These are phyloP conservation scores for Persicaria maculosa DNA, from an alignment of 148 eudicot genomes.

Conservation along the genomic window DNA sequence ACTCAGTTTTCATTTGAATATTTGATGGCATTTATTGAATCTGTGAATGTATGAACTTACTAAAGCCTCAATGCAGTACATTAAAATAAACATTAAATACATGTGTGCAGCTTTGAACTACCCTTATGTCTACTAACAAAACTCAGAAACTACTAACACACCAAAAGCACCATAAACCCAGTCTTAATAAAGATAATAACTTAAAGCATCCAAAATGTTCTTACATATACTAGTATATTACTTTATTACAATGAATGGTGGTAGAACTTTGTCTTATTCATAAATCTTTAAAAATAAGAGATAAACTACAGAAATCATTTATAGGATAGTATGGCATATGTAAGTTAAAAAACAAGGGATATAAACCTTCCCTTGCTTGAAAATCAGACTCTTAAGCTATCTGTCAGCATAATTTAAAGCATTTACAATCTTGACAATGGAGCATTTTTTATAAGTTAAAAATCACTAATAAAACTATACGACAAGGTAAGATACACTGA, in stretches of 20 bases:
- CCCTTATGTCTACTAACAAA: neutral
- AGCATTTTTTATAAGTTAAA: neutral
- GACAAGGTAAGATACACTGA: too few relatives aligned
- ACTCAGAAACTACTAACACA: neutral
- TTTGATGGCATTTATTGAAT: too few relatives aligned
- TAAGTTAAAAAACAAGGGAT: neutral
- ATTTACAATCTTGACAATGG: neutral
- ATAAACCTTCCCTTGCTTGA: neutral
- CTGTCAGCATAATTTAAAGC: neutral
- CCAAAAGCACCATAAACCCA: neutral
- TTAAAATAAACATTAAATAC: too few relatives aligned
- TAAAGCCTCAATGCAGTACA: too few relatives aligned
- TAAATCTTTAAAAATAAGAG: neutral
- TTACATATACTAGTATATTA: neutral
- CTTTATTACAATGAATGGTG: neutral
- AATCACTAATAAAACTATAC: neutral
- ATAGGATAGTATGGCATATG: neutral
- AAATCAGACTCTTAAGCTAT: neutral
- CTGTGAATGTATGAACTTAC: too few relatives aligned
- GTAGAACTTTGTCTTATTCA: neutral
- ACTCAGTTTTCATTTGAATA: too few relatives aligned
- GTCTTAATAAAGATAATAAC: neutral
- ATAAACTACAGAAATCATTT: neutral
- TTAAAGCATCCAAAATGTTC: neutral
- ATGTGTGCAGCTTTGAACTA: too few relatives aligned